Base-by-base conservation (phyloP, 257 asterid genomes). In the Sherardia arvensis region DNA sequence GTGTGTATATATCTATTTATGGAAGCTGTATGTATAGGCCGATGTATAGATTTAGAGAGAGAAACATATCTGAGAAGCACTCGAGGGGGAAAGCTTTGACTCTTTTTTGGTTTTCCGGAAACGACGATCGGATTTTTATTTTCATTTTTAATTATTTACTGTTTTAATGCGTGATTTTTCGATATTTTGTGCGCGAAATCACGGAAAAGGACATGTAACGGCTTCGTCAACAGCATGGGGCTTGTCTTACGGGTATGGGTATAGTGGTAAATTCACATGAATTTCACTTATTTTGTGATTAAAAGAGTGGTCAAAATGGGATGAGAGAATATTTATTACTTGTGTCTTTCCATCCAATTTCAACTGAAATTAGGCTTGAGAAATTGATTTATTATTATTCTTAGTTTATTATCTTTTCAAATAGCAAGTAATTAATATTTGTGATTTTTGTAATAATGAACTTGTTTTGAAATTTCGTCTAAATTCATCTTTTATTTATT, bases 21-120 rank as follows among this genome's bases (percentile, higher is more conserved):
- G 65, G 27, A 21, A 30, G 56, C 32, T 53, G 70, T 70, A 63
- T 54, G 73, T 70, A 54, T 62, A 65, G 68, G 72, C 74, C 77
- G 91, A 68, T 74, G 78, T 79, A 77, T 74, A 81, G 80, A 75
- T 75, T 66, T 73, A 76, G 81, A 76, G 79, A 79, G 81, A 72
- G 79, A 71, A 66, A 77, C 23, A 49, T 71, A 58, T 11, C 54
- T 60, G 54, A 45, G 27, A 60, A 18, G 26, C 56, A 34, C 58
- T 45, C 40, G 29, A 63, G 21, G 26, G 59, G 22, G 40, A 53
- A 64, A 64, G 65, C 64, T 73, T 76, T 65, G 79, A 73, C 81
- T 73, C 67, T 27, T 43, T 32, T 56, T 53, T 47, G 70, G 69
- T 62, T 45, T 61, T 23, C 69, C 65, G 53, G 74, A 49, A 78